phyloP scores from a whole-genome alignment of 140 eudicot genomes.

The Senecio squalidus region DNA sequence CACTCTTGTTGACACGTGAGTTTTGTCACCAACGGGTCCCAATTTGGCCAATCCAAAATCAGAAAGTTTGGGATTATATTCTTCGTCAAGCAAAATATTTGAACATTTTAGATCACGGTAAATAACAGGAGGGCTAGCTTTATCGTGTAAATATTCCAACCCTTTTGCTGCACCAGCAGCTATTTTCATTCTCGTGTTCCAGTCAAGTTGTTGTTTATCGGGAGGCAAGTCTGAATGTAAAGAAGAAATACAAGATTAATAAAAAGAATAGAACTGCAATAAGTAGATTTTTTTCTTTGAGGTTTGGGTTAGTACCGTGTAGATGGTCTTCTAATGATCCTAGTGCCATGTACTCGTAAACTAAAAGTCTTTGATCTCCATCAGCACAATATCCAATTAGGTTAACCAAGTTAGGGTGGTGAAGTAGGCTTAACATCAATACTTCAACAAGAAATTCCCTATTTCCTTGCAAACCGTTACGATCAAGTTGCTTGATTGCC shows the following conservation, averaged over 20 bases:
- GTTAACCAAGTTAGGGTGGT: slow-evolving; percentile 77
- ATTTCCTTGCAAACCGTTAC: slow-evolving; percentile 90
- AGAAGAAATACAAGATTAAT: not conserved
- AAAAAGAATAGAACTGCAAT: not conserved
- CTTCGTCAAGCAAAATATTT: slow-evolving; percentile 76
- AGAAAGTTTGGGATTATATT: slow-evolving; percentile 69
- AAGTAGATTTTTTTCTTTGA: not conserved
- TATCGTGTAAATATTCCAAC: slow-evolving; percentile 80
- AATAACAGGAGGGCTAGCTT: slow-evolving; percentile 90
- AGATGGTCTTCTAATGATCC: slow-evolving; percentile 95
- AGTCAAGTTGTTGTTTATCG: slow-evolving; percentile 67
- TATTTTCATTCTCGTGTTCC: slow-evolving; percentile 92
- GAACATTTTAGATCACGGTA: slow-evolving; percentile 87
- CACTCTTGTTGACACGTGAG: slow-evolving; percentile 89
- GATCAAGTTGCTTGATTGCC: slow-evolving; percentile 94
- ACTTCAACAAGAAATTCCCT: slow-evolving; percentile 94
- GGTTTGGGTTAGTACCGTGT: slow-evolving; percentile 39
- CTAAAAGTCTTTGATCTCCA: slow-evolving; percentile 92
- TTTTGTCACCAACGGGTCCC: slow-evolving; percentile 96
- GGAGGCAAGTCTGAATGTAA: slow-evolving; percentile 59
- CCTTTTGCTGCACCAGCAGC: slow-evolving; percentile 98
- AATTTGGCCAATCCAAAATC: slow-evolving; percentile 86
- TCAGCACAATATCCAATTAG: slow-evolving; percentile 93
- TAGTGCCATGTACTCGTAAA: slow-evolving; percentile 81
- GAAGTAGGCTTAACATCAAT: slow-evolving; percentile 86